Base-by-base conservation (phyloP, 176 grass and related monocot species). In the Eleusine indica region DNA sequence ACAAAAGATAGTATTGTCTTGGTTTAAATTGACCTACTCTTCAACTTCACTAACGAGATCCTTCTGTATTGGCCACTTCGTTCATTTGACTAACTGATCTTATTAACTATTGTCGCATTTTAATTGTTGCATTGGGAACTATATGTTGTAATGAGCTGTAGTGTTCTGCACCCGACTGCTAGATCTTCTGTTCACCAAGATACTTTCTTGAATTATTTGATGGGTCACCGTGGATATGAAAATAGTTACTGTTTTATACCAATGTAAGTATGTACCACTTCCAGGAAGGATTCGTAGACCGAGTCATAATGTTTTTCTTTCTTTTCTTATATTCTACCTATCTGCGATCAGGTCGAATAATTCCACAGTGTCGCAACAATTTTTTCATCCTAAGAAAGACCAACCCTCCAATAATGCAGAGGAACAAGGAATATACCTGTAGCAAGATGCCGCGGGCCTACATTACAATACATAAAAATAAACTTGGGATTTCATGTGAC, bases 351-450 rank as follows among this genome's bases (percentile, higher is more conserved):
- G 21, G 18, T 64, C 18, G 42, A 76, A 68, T 70, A 54, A 56
- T 69, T 37, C 32, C 16, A 76, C 29, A 44, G 2, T 40, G 41
- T 51, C 68, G 18, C 66, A 48, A 39, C 12, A n/a, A 16, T 42
- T 44, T 81, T 30, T 40, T 28, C 25, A 58, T 1, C 22, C 38
- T 51, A 79, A 79, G 64, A 62, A 82, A 68, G 49, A 78, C 68
- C 21, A 83, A 79, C 56, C 38, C 64, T n/a, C 83, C 67, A 83
- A 86, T 86, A 90, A 86, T 90, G 19, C 56, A 61, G 7, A 60
- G 10, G 47, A 78, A 68, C 68, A 82, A 73, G 73, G 73, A 7
- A 90, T 90, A 90, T 90, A 68, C 83, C 79, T 58, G 11, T 60
- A 73, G 79, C 67, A 30, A n/a, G 79, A 43, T 52, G 18, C 74